These are phyloP conservation scores for Piloderma croceum DNA, from an alignment of 768 basidiomycete species.

Conservation along the genomic window DNA sequence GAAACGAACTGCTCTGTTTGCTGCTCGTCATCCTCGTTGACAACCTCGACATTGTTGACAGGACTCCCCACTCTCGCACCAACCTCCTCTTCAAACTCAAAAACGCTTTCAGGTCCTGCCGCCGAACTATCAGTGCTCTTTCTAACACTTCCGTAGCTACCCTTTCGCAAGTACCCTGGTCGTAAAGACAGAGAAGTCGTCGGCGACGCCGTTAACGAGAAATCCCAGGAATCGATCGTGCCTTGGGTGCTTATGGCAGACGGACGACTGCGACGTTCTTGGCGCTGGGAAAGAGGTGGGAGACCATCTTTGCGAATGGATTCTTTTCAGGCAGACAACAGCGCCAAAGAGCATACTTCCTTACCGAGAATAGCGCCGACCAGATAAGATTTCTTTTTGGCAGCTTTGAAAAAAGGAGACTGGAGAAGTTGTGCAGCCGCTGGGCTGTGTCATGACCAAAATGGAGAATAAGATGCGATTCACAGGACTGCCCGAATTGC, in stretches of 20 bases:
- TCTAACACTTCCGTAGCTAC: neutral
- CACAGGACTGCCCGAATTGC: no score
- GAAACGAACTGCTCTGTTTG: no score
- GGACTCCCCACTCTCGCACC: no score
- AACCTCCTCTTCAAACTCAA: no score
- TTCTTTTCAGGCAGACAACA: no score
- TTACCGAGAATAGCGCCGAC: slow-evolving; percentile 68
- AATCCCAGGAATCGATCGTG: slow-evolving; percentile 81
- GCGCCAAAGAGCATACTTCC: slow-evolving; percentile 11
- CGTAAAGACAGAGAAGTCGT: no score
- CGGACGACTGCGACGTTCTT: slow-evolving; percentile 54
- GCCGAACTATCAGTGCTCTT: no score
- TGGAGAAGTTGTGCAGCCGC: slow-evolving; percentile 73
- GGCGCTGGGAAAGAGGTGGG: slow-evolving; percentile 66
- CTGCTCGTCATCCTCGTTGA: no score
- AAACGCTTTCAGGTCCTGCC: no score
- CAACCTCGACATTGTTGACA: no score
- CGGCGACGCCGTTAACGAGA: no score
- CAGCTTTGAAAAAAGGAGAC: slow-evolving; percentile 69
- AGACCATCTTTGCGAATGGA: slow-evolving; percentile 48
- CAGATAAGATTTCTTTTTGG: slow-evolving; percentile 76
- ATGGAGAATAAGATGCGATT: slow-evolving; percentile 2
- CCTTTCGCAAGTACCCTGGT: no score
- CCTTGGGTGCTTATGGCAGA: slow-evolving; percentile 33
- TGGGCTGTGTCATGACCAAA: slow-evolving; percentile 51